Base-by-base conservation (phyloP, 768 basidiomycete species). In the Nidularia pulvinata region DNA sequence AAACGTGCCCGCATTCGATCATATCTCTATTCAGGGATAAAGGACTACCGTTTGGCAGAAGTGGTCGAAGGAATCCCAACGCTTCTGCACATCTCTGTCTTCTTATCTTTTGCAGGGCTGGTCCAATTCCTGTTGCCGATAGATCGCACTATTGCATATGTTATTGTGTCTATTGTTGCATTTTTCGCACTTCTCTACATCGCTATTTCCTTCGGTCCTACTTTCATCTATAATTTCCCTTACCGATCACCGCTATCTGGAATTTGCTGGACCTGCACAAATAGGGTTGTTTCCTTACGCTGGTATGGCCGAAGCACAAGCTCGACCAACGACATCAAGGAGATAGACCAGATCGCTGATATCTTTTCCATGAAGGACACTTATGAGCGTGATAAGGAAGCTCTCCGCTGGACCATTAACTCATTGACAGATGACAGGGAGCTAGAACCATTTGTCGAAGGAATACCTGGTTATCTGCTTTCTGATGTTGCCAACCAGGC, bases 61-160 rank as follows among this genome's bases (percentile, higher is more conserved):
- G 61, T 79, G 14, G 72, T 80, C 5, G 70, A 74, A 30, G 55
- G 64, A 11, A 72, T 79, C 14, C 80, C 79, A 2, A 64, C 73
- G 22, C 70, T 82, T 9, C 70, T 82, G n/a, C 81, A 82, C 56
- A 60, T 76, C 7, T 77, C 79, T 4, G 64, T 82, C 16, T 70
- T 80, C 25, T 67, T 82, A 6, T 82, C 82, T 63, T 74, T 84
- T 60, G 70, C 74, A 36, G 76, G 78, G 42, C 66, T 83, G 33
- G 63, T 80, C 33, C 66, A 71, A 16, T 79, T 82, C 59, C 62
- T 81, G 34, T 63, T 61, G 50, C 65, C 72, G 9, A 58, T 78
- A 14, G 74, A 74, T 56, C 10, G 56, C 13, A 56, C 49, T 16
- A 64, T 77, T 51, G 65, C 65, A 39, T 66, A 39, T 39, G 37